These are phyloP conservation scores for Nitzschia sp. DNA, from an alignment of 108 stramenopile species.

Conservation along the genomic window DNA sequence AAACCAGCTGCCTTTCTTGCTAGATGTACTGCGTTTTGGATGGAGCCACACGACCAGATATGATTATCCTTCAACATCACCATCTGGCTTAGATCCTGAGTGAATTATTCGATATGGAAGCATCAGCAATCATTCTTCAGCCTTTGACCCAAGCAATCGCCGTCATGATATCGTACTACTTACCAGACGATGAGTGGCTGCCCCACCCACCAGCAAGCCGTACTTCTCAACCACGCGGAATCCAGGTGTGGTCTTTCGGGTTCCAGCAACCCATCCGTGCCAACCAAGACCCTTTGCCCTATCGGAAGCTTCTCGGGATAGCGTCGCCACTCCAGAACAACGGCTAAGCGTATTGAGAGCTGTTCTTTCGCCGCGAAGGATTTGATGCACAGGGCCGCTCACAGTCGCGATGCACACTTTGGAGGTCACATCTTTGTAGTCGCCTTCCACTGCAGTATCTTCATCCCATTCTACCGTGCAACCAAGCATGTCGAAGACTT, in stretches of 20 bases:
- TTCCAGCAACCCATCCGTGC: constrained; percentile 95
- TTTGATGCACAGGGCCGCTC: constrained; percentile 78
- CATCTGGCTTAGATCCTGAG: constrained; percentile 96
- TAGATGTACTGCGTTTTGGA: constrained; percentile 83
- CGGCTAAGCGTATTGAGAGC: constrained; percentile 94
- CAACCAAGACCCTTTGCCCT: constrained; percentile 62
- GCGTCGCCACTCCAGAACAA: constrained; percentile 95
- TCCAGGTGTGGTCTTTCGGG: constrained; percentile 98
- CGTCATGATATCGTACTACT: no score
- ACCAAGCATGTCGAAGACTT: constrained; percentile 79
- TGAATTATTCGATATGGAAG: no score
- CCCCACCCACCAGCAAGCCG: constrained; percentile 95
- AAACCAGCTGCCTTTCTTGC: constrained; percentile 92
- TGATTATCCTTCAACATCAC: constrained; percentile 99
- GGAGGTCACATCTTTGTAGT: constrained; percentile 25
- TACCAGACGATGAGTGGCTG: constrained; percentile 88
- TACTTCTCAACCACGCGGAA: constrained; percentile 99
- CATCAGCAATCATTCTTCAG: no score
- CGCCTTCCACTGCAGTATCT: constrained; percentile 72
- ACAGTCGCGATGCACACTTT: constrained; percentile 90
- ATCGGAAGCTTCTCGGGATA: constrained; percentile 29
- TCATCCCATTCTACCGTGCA: constrained; percentile 82
- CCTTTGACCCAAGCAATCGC: no score
- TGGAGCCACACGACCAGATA: constrained; percentile 90
- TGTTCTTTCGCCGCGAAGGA: constrained; percentile 96